Conservation (phyloP, 2,329 filamentous ascomycete species). For the Aspergillus floridensis region DNA sequence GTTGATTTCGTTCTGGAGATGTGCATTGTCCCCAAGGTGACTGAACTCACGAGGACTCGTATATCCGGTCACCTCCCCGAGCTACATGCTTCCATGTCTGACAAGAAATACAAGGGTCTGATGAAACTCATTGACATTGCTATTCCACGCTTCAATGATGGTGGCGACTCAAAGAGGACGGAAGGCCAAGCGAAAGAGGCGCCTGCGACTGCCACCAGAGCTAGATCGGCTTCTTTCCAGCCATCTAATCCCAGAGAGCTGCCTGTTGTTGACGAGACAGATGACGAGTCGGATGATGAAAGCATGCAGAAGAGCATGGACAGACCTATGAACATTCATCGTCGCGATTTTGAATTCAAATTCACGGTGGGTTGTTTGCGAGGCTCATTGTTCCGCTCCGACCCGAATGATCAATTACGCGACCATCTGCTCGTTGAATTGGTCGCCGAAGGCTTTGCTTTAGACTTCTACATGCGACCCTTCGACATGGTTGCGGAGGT, state of each 20-base stretch:
- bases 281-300: conserved; percentile 61
- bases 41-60: conserved; percentile 86
- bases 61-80: conserved; percentile 90
- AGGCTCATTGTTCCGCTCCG: conserved; percentile 85
- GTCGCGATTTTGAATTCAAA: conserved; percentile 92
- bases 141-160: conserved; percentile 73
- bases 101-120: conserved; percentile 92
- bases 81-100: conserved; percentile 85
- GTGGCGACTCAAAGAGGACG: conserved; percentile 34
- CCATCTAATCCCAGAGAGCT: conserved; percentile 70
- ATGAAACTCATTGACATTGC: conserved; percentile 97
- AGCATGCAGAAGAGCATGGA: conserved; percentile 49
- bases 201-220: conserved; percentile 36
- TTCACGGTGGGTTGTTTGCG: conserved; percentile 94
- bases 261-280: conserved; percentile 70
- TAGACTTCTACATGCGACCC: conserved; percentile 82
- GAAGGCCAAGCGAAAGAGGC: conserved; percentile 36
- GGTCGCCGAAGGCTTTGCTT: conserved; percentile 81
- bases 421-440: conserved; percentile 87
- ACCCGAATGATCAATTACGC: conserved; percentile 69
- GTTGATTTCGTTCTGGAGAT: conserved; percentile 95
- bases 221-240: conserved; percentile 69
- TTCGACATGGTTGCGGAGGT: conserved; percentile 95
- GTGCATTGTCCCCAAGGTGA: conserved; percentile 93
- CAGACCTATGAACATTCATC: conserved; percentile 69